Evolutionary conservation across 75 land plant genomes (phyloP).

Genomic region (Sequoia sempervirens): DNA sequence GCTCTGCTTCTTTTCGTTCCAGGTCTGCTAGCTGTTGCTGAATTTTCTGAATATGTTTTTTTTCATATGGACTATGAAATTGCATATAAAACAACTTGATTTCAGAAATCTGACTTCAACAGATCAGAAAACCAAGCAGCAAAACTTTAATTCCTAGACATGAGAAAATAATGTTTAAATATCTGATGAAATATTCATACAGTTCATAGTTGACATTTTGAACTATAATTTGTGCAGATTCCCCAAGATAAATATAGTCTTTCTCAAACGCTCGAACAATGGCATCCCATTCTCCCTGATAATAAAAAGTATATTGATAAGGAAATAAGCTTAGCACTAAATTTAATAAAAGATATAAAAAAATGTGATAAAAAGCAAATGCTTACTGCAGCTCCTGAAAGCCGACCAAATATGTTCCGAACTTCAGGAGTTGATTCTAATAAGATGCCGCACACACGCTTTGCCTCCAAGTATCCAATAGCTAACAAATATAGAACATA

Average conservation of each 20-base stretch:
- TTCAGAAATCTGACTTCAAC: background rate
- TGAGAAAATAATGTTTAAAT: background rate
- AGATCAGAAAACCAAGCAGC: background rate
- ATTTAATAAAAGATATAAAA: background rate
- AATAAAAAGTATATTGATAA: conserved; percentile 6
- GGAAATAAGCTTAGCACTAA: background rate
- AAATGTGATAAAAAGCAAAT: background rate
- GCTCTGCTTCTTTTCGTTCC: conserved; percentile 90
- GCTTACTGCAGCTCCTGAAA: conserved; percentile 85
- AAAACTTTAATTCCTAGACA: background rate
- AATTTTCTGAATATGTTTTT: conserved; percentile 83
- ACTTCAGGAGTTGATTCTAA: conserved; percentile 59
- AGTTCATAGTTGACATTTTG: conserved; percentile 96
- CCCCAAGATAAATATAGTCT: conserved; percentile 84
- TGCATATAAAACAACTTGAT: background rate
- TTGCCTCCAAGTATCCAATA: conserved; percentile 86
- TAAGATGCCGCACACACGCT: conserved; percentile 59
- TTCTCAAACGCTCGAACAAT: conserved; percentile 88
- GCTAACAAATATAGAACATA: conserved; percentile 32
- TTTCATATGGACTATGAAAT: conserved; percentile 78
- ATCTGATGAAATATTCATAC: conserved; percentile 29
- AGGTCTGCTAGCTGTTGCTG: conserved; percentile 90
- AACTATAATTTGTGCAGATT: conserved; percentile 88
- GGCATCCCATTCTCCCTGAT: conserved; percentile 88
- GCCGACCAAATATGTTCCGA: conserved; percentile 85